These are phyloP conservation scores for Colletotrichum melonis DNA, from an alignment of 2,329 filamentous ascomycete species.

Conservation along the genomic window DNA sequence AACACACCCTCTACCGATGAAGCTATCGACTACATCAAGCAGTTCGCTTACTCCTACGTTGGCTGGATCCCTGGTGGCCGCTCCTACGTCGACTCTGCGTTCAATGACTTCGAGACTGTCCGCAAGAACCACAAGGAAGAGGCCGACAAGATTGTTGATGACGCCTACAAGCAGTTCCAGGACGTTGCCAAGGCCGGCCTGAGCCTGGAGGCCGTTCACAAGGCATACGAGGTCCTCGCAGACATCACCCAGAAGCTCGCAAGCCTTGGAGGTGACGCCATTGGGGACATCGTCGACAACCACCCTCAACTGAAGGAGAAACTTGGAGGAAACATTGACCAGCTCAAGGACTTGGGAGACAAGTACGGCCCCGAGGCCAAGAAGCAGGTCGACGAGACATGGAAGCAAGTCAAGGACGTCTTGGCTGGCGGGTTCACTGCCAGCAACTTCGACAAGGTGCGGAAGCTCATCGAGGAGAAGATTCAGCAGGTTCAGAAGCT, in stretches of 20 bases:
- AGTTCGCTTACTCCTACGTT: constrained; percentile 76
- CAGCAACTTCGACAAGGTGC: constrained; percentile 63
- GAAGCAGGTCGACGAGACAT: constrained; percentile 80
- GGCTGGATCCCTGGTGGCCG: constrained; percentile 78
- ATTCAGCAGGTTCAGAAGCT: constrained; percentile 73
- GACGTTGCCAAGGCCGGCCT: constrained; percentile 69
- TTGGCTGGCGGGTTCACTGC: constrained; percentile 70
- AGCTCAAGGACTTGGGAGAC: constrained; percentile 76
- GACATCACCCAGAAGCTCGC: constrained; percentile 71
- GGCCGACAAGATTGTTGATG: constrained; percentile 74
- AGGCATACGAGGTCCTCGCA: constrained; percentile 71
- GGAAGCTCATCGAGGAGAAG: constrained; percentile 77
- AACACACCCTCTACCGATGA: constrained; percentile 74
- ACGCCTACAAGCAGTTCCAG: constrained; percentile 76
- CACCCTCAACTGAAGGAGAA: constrained; percentile 80
- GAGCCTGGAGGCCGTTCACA: constrained; percentile 70
- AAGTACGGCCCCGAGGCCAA: constrained; percentile 80
- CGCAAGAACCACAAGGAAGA: constrained; percentile 75
- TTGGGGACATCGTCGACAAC: constrained; percentile 75
- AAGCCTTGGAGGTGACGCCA: constrained; percentile 71
- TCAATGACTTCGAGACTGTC: constrained; percentile 77
- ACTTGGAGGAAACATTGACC: constrained; percentile 74
- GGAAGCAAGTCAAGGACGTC: constrained; percentile 73
- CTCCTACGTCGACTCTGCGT: constrained; percentile 74
- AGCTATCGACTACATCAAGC: constrained; percentile 73